These are phyloP conservation scores for Colletotrichum tofieldiae DNA, from an alignment of 2,329 filamentous ascomycete species.

Conservation along the genomic window DNA sequence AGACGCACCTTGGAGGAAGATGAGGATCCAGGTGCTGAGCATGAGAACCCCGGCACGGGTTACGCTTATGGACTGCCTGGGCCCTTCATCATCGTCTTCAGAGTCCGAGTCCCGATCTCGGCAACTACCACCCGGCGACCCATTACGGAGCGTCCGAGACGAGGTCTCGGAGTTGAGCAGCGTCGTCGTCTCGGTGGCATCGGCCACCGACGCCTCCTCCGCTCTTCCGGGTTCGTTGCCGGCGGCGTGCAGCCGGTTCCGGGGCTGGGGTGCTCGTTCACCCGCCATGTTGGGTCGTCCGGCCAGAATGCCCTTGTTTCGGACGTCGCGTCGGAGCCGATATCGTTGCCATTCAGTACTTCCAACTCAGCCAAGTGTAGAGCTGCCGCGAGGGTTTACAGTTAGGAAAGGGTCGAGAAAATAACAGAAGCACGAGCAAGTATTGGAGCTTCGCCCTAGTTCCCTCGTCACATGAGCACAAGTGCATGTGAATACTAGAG, in stretches of 20 bases:
- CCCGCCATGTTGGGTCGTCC: conserved; percentile 18
- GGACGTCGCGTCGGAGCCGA: conserved; percentile 3
- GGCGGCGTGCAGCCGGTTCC: conserved; percentile 14
- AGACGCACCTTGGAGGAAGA: conserved; percentile 71
- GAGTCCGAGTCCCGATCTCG: conserved; percentile 27
- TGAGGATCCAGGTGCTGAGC: conserved; percentile 68
- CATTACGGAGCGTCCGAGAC: conserved; percentile 34
- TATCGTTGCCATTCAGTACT: conserved; percentile 24
- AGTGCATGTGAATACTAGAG: conserved; percentile 17
- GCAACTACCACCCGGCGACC: conserved; percentile 25
- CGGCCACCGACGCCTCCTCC: neutral
- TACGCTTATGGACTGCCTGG: conserved; percentile 47
- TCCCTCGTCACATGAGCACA: conserved; percentile 24
- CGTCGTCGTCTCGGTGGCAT: conserved; percentile 41
- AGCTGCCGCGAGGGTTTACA: neutral
- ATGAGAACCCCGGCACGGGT: conserved; percentile 63
- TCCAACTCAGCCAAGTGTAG: neutral
- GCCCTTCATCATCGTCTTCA: conserved; percentile 22
- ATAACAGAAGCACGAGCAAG: neutral
- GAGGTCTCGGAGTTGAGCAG: conserved; percentile 41
- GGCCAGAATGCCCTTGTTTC: conserved; percentile 32
- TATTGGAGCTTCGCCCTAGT: conserved; percentile 15
- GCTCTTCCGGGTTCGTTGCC: neutral
- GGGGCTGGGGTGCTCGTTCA: neutral
- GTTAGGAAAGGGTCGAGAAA: neutral